Evolutionary conservation across 2,329 filamentous ascomycete genomes (phyloP).

Genomic region (Sporothrix phasma): DNA sequence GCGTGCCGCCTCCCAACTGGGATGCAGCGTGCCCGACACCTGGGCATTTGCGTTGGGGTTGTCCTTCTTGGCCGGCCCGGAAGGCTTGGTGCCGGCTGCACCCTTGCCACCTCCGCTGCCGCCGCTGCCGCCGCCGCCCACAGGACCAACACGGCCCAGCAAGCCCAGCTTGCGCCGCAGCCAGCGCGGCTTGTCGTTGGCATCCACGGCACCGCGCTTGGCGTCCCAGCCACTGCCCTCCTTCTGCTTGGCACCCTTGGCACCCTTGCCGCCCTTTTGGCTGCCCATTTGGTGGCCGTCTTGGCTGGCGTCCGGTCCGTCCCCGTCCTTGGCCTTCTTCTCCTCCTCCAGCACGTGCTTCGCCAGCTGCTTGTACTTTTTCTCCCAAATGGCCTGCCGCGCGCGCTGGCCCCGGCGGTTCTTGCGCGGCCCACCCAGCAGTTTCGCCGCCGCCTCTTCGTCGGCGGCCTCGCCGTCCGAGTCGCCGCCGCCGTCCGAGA

Average conservation of each 20-base stretch:
- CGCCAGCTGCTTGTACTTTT: constrained; percentile 64
- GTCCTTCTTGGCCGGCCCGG: constrained; percentile 18
- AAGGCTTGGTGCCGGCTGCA: constrained; percentile 4
- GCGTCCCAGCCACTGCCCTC: constrained; percentile 41
- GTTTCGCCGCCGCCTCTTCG: constrained; percentile 42
- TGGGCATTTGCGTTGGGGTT: constrained; percentile 16
- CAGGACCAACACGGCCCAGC: constrained; percentile 11
- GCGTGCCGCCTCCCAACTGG: constrained; percentile 55
- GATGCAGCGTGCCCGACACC: constrained; percentile 43
- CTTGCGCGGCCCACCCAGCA: constrained; percentile 49
- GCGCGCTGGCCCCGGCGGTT: constrained; percentile 64
- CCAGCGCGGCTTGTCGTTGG: constrained; percentile 37
- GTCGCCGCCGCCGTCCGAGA: constrained; percentile 67
- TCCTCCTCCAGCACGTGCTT: constrained; percentile 46
- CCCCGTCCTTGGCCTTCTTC: constrained; percentile 38
- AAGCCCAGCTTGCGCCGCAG: constrained; percentile 24
- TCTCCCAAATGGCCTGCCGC: constrained; percentile 70
- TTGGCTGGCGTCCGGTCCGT: too few relatives aligned
- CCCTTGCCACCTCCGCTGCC: neutral
- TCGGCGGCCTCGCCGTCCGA: constrained; percentile 61
- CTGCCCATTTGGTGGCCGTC: too few relatives aligned
- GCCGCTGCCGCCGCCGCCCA: constrained; percentile 6
- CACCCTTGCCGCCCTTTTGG: constrained; percentile 27
- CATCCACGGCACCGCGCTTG: constrained; percentile 44
- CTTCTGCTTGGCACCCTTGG: constrained; percentile 26